Evolutionary conservation across 805 yeast species (phyloP).

Genomic region (Hagleromyces aurorensis): DNA sequence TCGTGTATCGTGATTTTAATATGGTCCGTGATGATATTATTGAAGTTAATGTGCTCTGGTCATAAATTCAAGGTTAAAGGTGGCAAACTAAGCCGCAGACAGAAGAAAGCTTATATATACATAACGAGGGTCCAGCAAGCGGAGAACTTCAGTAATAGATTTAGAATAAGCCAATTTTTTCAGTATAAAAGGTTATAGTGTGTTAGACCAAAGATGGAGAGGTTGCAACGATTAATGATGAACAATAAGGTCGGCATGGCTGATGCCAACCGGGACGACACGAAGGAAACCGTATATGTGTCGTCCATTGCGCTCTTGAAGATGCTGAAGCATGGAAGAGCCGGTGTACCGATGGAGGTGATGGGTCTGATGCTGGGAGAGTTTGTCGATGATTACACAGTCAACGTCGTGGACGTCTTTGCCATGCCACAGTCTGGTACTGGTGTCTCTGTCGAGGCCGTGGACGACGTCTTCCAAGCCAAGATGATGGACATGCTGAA

Average conservation of each 20-base stretch:
- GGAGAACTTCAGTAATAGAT: too few relatives aligned
- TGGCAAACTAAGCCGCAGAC: too few relatives aligned
- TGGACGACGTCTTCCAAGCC: constrained; percentile 97
- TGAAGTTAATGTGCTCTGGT: neutral
- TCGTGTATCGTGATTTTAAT: too few relatives aligned
- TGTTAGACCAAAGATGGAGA: constrained; percentile 32
- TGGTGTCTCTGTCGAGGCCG: constrained; percentile 98
- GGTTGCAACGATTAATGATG: constrained; percentile 37
- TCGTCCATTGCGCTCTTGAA: constrained; percentile 91
- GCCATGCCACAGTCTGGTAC: constrained; percentile 99
- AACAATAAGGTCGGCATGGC: constrained; percentile 36
- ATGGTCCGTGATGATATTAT: too few relatives aligned
- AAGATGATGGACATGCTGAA: constrained; percentile 99
- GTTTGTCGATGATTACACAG: constrained; percentile 94
- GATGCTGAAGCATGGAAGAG: constrained; percentile 96
- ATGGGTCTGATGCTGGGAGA: constrained; percentile 99
- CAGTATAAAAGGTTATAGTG: too few relatives aligned
- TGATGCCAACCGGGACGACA: constrained; percentile 83
- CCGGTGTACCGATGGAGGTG: constrained; percentile 79
- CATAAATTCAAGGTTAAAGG: too few relatives aligned
- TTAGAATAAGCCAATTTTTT: too few relatives aligned
- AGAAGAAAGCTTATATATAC: too few relatives aligned
- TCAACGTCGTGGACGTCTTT: constrained; percentile 94
- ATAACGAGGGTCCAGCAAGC: too few relatives aligned
- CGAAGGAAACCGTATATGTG: constrained; percentile 92